phyloP scores from a whole-genome alignment of 495 filamentous ascomycete species.

The Penicillium manginii region DNA sequence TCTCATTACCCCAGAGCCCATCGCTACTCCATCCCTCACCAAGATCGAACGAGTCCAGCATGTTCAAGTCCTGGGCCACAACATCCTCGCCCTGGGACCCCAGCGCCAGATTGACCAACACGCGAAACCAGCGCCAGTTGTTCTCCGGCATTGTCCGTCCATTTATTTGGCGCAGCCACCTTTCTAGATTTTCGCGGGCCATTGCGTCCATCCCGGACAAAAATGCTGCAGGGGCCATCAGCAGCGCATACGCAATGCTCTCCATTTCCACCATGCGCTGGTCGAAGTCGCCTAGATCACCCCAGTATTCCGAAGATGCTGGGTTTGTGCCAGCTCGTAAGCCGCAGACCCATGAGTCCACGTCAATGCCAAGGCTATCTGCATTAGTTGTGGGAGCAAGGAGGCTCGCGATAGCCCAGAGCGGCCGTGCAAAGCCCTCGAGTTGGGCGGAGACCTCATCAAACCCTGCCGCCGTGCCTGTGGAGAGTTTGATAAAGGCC shows the following conservation, averaged over 20 bases:
- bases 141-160: not conserved
- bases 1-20: slow-evolving; percentile 4
- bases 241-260: not conserved
- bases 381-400: not conserved
- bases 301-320: slow-evolving; percentile 10
- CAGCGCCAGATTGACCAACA: slow-evolving; percentile 1
- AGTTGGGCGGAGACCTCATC: slow-evolving; percentile 4
- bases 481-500: slow-evolving; percentile 5
- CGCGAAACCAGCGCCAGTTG: not conserved
- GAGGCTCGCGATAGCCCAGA: slow-evolving; percentile 8
- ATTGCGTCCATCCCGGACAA: not conserved
- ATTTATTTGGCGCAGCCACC: not conserved
- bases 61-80: slow-evolving; percentile 7
- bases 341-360: slow-evolving; percentile 5
- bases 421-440: slow-evolving; percentile 12
- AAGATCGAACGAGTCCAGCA: not conserved
- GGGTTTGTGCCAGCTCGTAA: slow-evolving; percentile 7
- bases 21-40: slow-evolving; percentile 5
- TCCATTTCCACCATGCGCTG: slow-evolving; percentile 11
- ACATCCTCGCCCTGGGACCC: slow-evolving; percentile 1
- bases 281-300: slow-evolving; percentile 7
- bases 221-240: not conserved
- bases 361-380: slow-evolving; percentile 1
- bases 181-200: not conserved
- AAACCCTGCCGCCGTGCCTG: not conserved